phyloP scores from a whole-genome alignment of 768 basidiomycete genomes.

The Lactifluus volemus region DNA sequence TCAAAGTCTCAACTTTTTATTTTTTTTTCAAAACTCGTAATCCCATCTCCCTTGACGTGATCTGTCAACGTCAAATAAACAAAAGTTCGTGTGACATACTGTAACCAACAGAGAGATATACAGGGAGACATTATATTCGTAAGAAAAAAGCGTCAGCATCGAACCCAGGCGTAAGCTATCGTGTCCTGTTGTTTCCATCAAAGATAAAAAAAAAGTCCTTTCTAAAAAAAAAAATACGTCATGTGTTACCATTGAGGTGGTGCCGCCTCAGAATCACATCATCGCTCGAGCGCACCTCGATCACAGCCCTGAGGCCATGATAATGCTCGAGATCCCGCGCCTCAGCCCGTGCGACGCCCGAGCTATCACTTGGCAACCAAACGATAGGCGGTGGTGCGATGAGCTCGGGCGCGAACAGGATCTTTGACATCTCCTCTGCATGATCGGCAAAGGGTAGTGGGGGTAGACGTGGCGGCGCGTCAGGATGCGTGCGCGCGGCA shows the following conservation, averaged over 20 bases:
- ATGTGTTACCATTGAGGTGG: constrained; percentile 13
- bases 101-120: background rate
- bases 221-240: background rate
- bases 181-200: background rate
- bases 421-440: constrained; percentile 66
- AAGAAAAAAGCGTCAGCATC: background rate
- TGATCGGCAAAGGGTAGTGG: constrained; percentile 64
- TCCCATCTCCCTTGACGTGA: no score
- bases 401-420: constrained; percentile 76
- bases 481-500: constrained; percentile 68
- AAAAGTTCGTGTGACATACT: background rate
- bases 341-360: constrained; percentile 65
- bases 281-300: constrained; percentile 52
- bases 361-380: constrained; percentile 76
- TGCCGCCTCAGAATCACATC: constrained; percentile 37
- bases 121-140: background rate
- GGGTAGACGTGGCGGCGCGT: constrained; percentile 66
- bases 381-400: constrained; percentile 71
- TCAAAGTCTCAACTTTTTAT: background rate
- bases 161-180: constrained; percentile 11
- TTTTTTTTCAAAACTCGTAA: no score
- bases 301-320: constrained; percentile 59
- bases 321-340: constrained; percentile 69
- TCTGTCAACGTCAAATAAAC: background rate
- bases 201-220: background rate